Conservation (phyloP, 306 rosid genomes). For the Malus sylvestris region DNA sequence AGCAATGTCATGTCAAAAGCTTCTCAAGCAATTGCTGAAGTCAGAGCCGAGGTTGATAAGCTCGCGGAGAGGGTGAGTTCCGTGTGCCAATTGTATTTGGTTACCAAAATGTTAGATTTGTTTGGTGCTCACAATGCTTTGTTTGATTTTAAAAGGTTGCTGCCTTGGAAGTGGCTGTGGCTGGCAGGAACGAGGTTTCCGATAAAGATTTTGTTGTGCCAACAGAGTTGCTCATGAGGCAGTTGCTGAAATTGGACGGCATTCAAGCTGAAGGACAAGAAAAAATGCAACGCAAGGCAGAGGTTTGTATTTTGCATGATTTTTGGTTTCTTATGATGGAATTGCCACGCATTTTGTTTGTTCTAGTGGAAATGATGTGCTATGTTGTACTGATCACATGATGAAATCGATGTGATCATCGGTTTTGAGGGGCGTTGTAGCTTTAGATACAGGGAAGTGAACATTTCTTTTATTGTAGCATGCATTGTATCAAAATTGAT, state of each 20-base stretch:
- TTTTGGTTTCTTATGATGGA: background rate
- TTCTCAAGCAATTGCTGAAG: constrained; percentile 48
- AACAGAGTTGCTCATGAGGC: constrained; percentile 81
- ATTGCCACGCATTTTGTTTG: background rate
- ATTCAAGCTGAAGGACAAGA: constrained; percentile 85
- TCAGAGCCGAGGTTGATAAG: constrained; percentile 65
- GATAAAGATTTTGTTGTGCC: constrained; percentile 62
- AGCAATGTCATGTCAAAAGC: constrained; percentile 46
- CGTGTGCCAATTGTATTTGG: background rate
- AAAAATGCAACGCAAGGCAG: constrained; percentile 72
- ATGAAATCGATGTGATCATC: background rate
- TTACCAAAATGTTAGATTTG: background rate
- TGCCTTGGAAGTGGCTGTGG: constrained; percentile 63
- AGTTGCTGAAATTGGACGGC: constrained; percentile 72
- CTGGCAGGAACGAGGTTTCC: constrained; percentile 59
- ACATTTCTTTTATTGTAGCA: background rate
- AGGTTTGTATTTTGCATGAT: constrained; percentile 43
- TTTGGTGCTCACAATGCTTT: constrained; percentile 6
- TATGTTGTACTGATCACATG: background rate
- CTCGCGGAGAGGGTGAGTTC: constrained; percentile 65
- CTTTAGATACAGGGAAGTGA: background rate
- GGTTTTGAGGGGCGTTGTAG: background rate
- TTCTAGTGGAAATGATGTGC: background rate
- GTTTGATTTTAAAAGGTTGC: constrained; percentile 44
- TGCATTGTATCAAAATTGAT: background rate